Evolutionary conservation across 2,329 filamentous ascomycete genomes (phyloP).

Genomic region (Penicillium sp.): DNA sequence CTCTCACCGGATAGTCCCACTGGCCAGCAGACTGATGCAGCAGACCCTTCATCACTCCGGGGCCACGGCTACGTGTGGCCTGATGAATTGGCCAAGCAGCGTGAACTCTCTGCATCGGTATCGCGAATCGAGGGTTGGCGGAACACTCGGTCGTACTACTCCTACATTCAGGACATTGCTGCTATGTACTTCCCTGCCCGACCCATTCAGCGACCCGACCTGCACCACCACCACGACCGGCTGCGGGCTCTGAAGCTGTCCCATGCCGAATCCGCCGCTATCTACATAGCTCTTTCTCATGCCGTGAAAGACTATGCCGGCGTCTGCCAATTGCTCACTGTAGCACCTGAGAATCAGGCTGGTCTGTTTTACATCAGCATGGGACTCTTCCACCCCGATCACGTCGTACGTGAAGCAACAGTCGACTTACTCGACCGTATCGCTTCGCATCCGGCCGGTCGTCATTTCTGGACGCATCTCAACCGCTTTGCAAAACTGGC

Average conservation of each 20-base stretch:
- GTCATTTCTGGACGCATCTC: slow-evolving; percentile 86
- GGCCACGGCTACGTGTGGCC: slow-evolving; percentile 96
- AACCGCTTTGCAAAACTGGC: slow-evolving; percentile 87
- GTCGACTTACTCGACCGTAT: slow-evolving; percentile 80
- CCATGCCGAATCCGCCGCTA: slow-evolving; percentile 71
- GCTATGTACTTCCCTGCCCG: slow-evolving; percentile 38
- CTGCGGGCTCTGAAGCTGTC: slow-evolving; percentile 77
- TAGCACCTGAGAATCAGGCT: slow-evolving; percentile 79
- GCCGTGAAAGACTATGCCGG: slow-evolving; percentile 78
- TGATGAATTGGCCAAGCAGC: slow-evolving; percentile 74
- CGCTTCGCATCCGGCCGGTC: slow-evolving; percentile 80
- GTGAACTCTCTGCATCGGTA: slow-evolving; percentile 86
- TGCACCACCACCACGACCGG: slow-evolving; percentile 90
- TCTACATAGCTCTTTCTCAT: slow-evolving; percentile 77
- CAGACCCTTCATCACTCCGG: slow-evolving; percentile 55
- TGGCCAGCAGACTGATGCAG: slow-evolving; percentile 33
- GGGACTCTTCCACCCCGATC: slow-evolving; percentile 85
- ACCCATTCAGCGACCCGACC: slow-evolving; percentile 55
- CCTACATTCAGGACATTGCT: slow-evolving; percentile 74
- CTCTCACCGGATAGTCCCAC: slow-evolving; percentile 52
- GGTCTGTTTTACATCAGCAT: slow-evolving; percentile 89
- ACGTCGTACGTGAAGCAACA: slow-evolving; percentile 72
- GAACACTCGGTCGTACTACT: slow-evolving; percentile 91
- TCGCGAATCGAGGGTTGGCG: slow-evolving; percentile 95
- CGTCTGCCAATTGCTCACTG: slow-evolving; percentile 77